Evolutionary conservation across 768 basidiomycete genomes (phyloP).

Genomic region (Lentinus tigrinus): DNA sequence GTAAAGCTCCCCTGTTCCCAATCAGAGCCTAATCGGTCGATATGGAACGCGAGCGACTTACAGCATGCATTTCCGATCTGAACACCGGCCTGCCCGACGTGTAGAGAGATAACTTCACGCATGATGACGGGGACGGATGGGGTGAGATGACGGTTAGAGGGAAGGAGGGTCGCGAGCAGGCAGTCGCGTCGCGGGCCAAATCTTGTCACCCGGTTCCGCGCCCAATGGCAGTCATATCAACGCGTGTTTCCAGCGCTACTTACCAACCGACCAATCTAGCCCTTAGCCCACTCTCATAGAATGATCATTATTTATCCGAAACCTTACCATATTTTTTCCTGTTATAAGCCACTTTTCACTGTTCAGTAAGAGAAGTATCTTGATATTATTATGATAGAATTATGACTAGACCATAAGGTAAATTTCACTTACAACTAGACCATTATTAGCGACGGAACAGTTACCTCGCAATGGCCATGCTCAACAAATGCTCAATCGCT

Average conservation of each 20-base stretch:
- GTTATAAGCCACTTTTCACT: too few relatives aligned
- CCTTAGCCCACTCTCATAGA: too few relatives aligned
- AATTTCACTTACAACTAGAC: too few relatives aligned
- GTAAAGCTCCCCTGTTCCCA: slow-evolving; percentile 85
- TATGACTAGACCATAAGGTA: too few relatives aligned
- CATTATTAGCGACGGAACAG: too few relatives aligned
- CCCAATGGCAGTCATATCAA: neutral
- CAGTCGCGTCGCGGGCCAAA: slow-evolving; percentile 11
- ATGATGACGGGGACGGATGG: slow-evolving; percentile 39
- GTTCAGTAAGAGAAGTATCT: too few relatives aligned
- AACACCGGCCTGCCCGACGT: slow-evolving; percentile 96
- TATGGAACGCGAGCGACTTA: slow-evolving; percentile 40
- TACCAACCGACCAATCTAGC: too few relatives aligned
- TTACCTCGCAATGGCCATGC: too few relatives aligned
- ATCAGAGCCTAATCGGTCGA: neutral
- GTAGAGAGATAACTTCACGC: slow-evolving; percentile 95
- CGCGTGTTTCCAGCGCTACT: neutral
- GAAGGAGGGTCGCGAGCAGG: slow-evolving; percentile 7
- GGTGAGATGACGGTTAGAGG: slow-evolving; percentile 10
- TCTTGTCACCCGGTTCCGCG: neutral
- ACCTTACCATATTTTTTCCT: too few relatives aligned
- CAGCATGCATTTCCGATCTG: slow-evolving; percentile 97
- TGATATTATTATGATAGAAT: too few relatives aligned
- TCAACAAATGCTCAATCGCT: too few relatives aligned
- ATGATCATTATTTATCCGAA: too few relatives aligned